These are phyloP conservation scores for Phytophthora ohioensis DNA, from an alignment of 352 stramenopile genomes.

Conservation along the genomic window DNA sequence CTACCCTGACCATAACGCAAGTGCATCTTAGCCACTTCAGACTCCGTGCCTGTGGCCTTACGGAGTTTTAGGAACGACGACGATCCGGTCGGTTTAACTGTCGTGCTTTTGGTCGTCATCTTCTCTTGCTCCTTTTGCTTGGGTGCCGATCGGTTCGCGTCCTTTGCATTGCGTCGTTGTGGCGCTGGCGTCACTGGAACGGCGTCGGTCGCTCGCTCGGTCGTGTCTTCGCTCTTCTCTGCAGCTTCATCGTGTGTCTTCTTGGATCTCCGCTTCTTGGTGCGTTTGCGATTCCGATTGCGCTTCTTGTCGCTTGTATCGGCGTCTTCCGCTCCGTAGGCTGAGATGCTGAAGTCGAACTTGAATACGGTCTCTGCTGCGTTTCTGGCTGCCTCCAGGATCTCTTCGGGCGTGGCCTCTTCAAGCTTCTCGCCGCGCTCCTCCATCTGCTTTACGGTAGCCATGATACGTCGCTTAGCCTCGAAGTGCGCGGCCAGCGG, in stretches of 20 bases:
- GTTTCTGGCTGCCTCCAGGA: conserved; percentile 37
- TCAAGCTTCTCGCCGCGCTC: conserved; percentile 39
- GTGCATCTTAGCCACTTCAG: conserved; percentile 77
- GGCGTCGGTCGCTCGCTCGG: conserved; percentile 3
- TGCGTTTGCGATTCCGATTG: conserved; percentile 44
- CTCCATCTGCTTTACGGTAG: conserved; percentile 43
- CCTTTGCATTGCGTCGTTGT: conserved; percentile 28
- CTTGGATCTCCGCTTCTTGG: conserved; percentile 35
- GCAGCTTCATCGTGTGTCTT: conserved; percentile 14
- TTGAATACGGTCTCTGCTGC: conserved; percentile 49
- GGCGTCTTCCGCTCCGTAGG: not conserved
- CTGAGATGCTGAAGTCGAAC: conserved; percentile 56
- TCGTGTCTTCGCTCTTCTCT: conserved; percentile 23
- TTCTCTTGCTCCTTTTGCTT: conserved; percentile 35
- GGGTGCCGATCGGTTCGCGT: not conserved
- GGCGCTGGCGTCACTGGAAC: conserved; percentile 17
- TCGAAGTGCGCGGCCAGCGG: conserved; percentile 62
- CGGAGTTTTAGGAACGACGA: conserved; percentile 68
- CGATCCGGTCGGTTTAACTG: conserved; percentile 11
- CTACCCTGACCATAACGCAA: conserved; percentile 69
- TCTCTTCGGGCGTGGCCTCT: conserved; percentile 45
- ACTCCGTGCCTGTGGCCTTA: conserved; percentile 71
- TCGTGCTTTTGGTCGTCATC: not conserved
- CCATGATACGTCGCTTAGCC: conserved; percentile 49
- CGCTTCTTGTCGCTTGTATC: conserved; percentile 32